A percentile compares a stretch with the other conserved stretches of the same genome.
Conservation (phyloP, 1,284 basidiomycete species). For the Anthracocystis setariae region DNA sequence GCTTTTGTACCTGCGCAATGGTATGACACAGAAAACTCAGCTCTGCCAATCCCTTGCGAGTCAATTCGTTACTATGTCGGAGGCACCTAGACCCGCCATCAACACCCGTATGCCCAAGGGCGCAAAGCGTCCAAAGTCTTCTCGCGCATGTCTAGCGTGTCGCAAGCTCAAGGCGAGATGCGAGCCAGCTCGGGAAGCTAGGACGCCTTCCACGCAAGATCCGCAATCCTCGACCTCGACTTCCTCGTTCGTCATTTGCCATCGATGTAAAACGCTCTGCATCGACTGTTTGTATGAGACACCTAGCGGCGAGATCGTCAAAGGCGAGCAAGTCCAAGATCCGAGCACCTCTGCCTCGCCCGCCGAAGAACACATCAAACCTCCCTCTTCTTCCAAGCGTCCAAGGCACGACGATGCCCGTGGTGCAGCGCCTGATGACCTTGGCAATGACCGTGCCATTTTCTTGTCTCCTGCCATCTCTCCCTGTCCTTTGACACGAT, state of each 20-base stretch:
- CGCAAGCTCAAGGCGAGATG: slow-evolving; percentile 50
- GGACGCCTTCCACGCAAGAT: slow-evolving; percentile 10
- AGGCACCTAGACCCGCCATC: slow-evolving; percentile 21
- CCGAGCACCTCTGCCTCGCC: slow-evolving; percentile 17
- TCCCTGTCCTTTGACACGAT: slow-evolving; percentile 24
- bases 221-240: slow-evolving; percentile 11
- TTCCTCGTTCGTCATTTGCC: slow-evolving; percentile 28
- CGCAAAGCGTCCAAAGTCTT: slow-evolving; percentile 46
- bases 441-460: slow-evolving; percentile 40
- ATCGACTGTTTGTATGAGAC: slow-evolving; percentile 48
- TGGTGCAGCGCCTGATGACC: slow-evolving; percentile 10
- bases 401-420: slow-evolving; percentile 13
- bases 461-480: slow-evolving; percentile 38
- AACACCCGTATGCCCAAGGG: slow-evolving; percentile 52
- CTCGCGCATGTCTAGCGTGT: slow-evolving; percentile 45
- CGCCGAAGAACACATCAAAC: slow-evolving; percentile 14
- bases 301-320: slow-evolving; percentile 27
- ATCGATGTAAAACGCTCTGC: slow-evolving; percentile 50
- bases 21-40: neutral
- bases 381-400: slow-evolving; percentile 25
- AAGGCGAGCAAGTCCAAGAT: slow-evolving; percentile 23
- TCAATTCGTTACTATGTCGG: slow-evolving; percentile 19
- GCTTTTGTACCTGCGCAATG: neutral
- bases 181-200: slow-evolving; percentile 28
- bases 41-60: neutral